Evolutionary conservation across 176 grass and related monocot species (phyloP).

Genomic region (Lolium rigidum): DNA sequence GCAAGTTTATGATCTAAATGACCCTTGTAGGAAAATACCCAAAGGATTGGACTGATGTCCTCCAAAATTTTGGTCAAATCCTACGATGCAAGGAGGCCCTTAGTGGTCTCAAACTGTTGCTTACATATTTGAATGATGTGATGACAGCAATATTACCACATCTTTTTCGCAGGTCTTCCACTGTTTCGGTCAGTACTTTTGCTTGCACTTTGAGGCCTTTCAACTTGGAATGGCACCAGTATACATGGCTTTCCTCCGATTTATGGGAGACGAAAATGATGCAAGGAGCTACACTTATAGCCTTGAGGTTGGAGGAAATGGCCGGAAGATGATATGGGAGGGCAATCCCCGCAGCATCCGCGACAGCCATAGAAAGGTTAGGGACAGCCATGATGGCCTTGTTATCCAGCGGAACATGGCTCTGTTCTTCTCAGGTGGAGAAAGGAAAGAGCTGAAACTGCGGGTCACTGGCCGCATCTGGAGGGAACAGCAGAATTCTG

Average conservation of each 20-base stretch:
- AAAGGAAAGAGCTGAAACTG: constrained; percentile 91
- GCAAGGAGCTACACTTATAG: constrained; percentile 83
- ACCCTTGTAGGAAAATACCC: background rate
- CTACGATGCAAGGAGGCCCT: background rate
- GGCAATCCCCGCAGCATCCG: constrained; percentile 87
- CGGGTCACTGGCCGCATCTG: constrained; percentile 93
- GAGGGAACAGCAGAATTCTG: constrained; percentile 79
- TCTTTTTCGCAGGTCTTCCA: constrained; percentile 68
- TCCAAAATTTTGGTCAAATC: background rate
- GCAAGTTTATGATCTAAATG: background rate
- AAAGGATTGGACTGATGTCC: background rate
- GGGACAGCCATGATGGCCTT: constrained; percentile 89
- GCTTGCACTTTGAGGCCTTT: constrained; percentile 94
- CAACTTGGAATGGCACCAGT: constrained; percentile 92
- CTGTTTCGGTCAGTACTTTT: constrained; percentile 96
- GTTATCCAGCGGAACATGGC: constrained; percentile 96
- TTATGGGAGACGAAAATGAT: constrained; percentile 90
- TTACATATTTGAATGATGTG: constrained; percentile 21
- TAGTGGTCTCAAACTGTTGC: background rate
- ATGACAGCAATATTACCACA: constrained; percentile 15
- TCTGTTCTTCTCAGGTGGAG: constrained; percentile 93
- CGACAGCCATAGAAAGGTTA: constrained; percentile 87
- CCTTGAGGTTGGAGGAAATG: constrained; percentile 84
- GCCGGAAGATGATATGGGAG: constrained; percentile 86
- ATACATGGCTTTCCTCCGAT: constrained; percentile 94